A percentile compares a stretch with the other conserved stretches of the same genome.
Evolutionary conservation across 1,284 basidiomycete species (phyloP).

Genomic region (Coniferiporia sulphurascens): DNA sequence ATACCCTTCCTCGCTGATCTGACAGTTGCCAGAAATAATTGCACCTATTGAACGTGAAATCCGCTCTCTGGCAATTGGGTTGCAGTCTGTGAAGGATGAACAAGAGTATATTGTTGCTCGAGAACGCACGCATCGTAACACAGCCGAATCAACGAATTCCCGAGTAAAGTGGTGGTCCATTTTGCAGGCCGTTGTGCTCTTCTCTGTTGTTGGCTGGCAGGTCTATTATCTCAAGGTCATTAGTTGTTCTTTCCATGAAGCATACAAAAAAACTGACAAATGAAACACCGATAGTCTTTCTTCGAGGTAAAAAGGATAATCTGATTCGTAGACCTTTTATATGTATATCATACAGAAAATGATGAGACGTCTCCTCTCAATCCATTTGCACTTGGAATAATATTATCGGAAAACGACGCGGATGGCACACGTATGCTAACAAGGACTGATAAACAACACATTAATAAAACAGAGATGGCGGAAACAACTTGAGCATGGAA

Average conservation of each 20-base stretch:
- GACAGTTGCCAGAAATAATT: slow-evolving; percentile 52
- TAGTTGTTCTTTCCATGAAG: slow-evolving; percentile 1
- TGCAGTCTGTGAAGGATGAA: slow-evolving; percentile 95
- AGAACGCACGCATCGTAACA: slow-evolving; percentile 91
- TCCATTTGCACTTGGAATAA: not conserved
- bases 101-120: slow-evolving; percentile 97
- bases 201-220: slow-evolving; percentile 93
- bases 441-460: not conserved
- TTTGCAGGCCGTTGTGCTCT: slow-evolving; percentile 81
- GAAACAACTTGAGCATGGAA: not conserved
- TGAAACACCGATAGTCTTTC: slow-evolving; percentile 54
- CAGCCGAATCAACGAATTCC: slow-evolving; percentile 90
- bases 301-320: slow-evolving; percentile 95
- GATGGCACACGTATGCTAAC: not conserved
- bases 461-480: not conserved
- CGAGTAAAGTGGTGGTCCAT: slow-evolving; percentile 99
- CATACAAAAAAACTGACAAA: slow-evolving; percentile 5
- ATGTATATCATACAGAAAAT: not conserved
- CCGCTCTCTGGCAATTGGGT: slow-evolving; percentile 76
- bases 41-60: slow-evolving; percentile 97
- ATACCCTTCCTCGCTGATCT: slow-evolving; percentile 20
- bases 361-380: not conserved
- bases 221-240: slow-evolving; percentile 93
- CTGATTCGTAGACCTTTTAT: slow-evolving; percentile 32
- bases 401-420: not conserved